Percentiles rank a stretch among this genome's conserved stretches.
Conservation (phyloP, 2,329 filamentous ascomycete genomes). For the Neofusicoccum kwambonambiense region DNA sequence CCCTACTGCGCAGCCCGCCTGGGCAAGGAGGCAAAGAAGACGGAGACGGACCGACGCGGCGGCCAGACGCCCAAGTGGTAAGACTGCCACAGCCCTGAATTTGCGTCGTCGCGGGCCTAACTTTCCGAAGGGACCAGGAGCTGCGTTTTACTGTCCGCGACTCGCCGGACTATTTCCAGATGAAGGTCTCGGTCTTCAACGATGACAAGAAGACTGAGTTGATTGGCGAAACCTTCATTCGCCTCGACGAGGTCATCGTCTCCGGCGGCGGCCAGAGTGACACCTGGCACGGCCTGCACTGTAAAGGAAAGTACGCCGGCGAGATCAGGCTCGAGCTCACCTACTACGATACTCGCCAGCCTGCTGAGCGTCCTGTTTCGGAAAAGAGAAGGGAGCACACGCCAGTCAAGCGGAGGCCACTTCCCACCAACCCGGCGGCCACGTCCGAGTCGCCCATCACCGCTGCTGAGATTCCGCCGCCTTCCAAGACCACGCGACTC, state of each 20-base stretch:
- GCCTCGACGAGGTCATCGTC: constrained; percentile 76
- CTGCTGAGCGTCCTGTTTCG: constrained; percentile 25
- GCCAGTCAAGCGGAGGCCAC: constrained; percentile 75
- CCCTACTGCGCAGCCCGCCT: constrained; percentile 92
- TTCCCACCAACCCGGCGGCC: constrained; percentile 70
- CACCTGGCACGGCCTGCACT: constrained; percentile 84
- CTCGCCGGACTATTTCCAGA: constrained; percentile 90
- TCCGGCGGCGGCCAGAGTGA: constrained; percentile 91
- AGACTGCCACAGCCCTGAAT: constrained; percentile 29
- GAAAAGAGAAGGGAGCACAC: constrained; percentile 54
- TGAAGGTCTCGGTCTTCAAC: constrained; percentile 96
- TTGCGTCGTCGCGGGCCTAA: neutral
- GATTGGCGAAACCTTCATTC: constrained; percentile 91
- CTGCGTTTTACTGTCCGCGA: constrained; percentile 95
- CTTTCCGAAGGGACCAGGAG: constrained; percentile 80
- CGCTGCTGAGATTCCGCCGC: constrained; percentile 22
- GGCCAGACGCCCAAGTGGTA: constrained; percentile 97
- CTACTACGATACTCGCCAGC: constrained; percentile 79
- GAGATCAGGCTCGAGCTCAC: constrained; percentile 94
- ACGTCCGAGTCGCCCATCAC: constrained; percentile 37
- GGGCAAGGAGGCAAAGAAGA: constrained; percentile 97
- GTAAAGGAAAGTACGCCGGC: constrained; percentile 91
- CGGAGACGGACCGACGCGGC: constrained; percentile 86
- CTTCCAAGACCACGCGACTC: constrained; percentile 26
- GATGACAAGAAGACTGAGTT: constrained; percentile 97